phyloP scores from a whole-genome alignment of 352 stramenopile species.

The Peronospora destructor region DNA sequence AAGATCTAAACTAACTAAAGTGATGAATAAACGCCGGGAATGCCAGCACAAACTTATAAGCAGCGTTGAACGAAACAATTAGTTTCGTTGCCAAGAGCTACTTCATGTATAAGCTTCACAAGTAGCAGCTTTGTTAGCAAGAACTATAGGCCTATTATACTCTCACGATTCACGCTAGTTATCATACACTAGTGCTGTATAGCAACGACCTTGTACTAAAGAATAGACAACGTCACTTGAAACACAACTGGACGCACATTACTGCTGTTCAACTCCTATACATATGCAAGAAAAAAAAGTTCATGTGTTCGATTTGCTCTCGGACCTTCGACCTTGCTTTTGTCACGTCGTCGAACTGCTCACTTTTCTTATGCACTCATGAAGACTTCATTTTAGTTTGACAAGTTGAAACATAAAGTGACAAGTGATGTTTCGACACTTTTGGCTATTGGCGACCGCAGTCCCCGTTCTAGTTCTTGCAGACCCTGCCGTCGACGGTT shows the following conservation, averaged over 20 bases:
- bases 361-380: neutral
- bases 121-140: no score
- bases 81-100: no score
- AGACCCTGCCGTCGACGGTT: conserved; percentile 15
- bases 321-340: conserved; percentile 3
- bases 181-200: no score
- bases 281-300: conserved; percentile 11
- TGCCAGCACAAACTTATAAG: neutral
- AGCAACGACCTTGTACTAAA: no score
- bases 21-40: no score
- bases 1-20: conserved; percentile 14
- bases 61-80: neutral
- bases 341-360: conserved; percentile 13
- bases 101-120: no score
- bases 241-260: conserved; percentile 19
- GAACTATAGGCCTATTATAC: no score
- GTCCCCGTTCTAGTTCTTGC: conserved; percentile 15
- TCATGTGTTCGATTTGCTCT: conserved; percentile 19
- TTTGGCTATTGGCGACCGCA: conserved; percentile 6
- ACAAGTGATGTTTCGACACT: conserved; percentile 15
- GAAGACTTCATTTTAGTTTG: conserved; percentile 4
- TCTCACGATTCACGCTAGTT: no score
- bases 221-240: neutral
- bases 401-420: conserved; percentile 4
- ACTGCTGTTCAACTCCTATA: conserved; percentile 20